These are phyloP conservation scores for Carex cristatella DNA, from an alignment of 176 grass and related monocot species.

Conservation along the genomic window DNA sequence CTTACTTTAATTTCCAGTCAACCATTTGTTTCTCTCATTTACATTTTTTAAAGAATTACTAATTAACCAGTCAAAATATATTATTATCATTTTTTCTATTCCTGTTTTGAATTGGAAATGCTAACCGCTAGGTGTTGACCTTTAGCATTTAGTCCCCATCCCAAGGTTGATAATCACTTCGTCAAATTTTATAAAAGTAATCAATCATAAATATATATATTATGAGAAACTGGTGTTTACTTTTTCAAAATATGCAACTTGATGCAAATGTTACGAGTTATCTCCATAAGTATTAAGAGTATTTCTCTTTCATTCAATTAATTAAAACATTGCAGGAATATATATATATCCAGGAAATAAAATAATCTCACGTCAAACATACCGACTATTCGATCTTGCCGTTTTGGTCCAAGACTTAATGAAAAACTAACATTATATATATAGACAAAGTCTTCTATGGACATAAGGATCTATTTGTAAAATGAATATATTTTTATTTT, in stretches of 20 bases:
- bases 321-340: no score
- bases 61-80: not conserved
- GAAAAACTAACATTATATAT: no score
- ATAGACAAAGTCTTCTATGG: no score
- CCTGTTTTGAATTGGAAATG: not conserved
- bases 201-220: not conserved
- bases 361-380: no score
- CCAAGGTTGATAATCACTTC: not conserved
- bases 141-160: not conserved
- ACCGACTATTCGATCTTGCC: no score
- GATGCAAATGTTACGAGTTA: not conserved
- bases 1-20: not conserved
- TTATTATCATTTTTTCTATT: not conserved
- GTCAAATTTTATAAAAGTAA: not conserved
- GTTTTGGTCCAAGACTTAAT: no score
- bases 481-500: no score
- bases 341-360: no score
- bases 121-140: slow-evolving; percentile 12
- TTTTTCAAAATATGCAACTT: not conserved
- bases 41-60: not conserved
- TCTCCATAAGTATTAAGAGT: no score
- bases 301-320: no score
- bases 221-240: not conserved
- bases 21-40: not conserved
- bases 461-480: no score